Percentiles rank a stretch among this genome's conserved stretches.
Conservation (phyloP, 129 eudicot species). For the Artemisia tridentata region DNA sequence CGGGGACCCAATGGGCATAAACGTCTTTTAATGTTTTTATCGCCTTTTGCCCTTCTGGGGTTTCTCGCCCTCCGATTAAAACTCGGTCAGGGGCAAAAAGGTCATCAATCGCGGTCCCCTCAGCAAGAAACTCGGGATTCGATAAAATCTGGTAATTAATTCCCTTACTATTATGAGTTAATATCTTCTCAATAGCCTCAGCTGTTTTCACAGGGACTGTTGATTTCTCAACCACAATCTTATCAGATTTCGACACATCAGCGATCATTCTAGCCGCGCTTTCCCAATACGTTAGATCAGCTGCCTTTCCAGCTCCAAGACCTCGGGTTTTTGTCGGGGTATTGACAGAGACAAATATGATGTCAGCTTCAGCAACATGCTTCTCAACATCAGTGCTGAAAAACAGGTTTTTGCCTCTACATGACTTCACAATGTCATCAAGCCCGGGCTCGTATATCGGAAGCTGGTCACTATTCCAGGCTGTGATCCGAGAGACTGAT, state of each 20-base stretch:
- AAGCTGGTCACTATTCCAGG: conserved; percentile 67
- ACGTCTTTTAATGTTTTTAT: conserved; percentile 52
- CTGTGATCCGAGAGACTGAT: conserved; percentile 54
- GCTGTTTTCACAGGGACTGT: conserved; percentile 63
- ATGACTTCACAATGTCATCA: conserved; percentile 63
- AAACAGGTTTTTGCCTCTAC: conserved; percentile 64
- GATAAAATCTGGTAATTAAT: conserved; percentile 69
- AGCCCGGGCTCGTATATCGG: conserved; percentile 80
- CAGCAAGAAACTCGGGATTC: conserved; percentile 72
- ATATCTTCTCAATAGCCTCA: conserved; percentile 70
- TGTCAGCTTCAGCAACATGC: conserved; percentile 71
- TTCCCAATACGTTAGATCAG: conserved; percentile 72
- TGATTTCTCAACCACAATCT: conserved; percentile 57
- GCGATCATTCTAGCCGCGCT: conserved; percentile 82
- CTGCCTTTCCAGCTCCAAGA: conserved; percentile 75
- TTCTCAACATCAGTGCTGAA: conserved; percentile 67
- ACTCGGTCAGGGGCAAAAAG: conserved; percentile 73
- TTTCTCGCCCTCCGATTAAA: conserved; percentile 73
- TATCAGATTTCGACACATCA: conserved; percentile 62
- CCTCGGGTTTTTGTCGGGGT: conserved; percentile 72
- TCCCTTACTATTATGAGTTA: conserved; percentile 75
- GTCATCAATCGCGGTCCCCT: conserved; percentile 73
- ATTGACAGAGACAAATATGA: conserved; percentile 65
- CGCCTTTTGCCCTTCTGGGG: conserved; percentile 64
- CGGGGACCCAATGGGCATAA: conserved; percentile 76